A percentile compares a stretch with the other conserved stretches of the same genome.
Conservation (phyloP, 495 filamentous ascomycete species). For the Bathelium albidoporum region DNA sequence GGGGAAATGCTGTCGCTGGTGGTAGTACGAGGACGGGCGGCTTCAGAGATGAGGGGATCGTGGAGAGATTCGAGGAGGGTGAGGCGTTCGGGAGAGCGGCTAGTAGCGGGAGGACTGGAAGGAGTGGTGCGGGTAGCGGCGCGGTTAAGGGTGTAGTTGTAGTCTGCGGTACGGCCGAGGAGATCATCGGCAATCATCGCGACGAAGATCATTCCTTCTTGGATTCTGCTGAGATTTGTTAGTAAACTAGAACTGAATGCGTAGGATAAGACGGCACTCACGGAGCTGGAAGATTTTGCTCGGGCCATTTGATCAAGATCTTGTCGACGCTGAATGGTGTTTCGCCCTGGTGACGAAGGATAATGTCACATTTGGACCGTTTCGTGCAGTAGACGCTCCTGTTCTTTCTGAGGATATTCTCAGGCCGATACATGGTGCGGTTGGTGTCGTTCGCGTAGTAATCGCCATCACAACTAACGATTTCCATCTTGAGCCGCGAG, state of each 20-base stretch:
- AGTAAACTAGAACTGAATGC: conserved; percentile 5
- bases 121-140: neutral
- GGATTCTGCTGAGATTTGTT: conserved; percentile 47
- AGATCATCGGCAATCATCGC: conserved; percentile 73
- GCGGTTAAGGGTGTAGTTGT: conserved; percentile 1
- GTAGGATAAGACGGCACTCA: conserved; percentile 39
- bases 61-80: neutral
- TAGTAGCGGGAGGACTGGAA: neutral
- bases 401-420: conserved; percentile 78
- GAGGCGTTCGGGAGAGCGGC: neutral
- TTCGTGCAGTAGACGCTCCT: conserved; percentile 81
- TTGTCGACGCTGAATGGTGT: conserved; percentile 72
- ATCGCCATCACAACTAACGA: conserved; percentile 83
- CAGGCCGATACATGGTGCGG: conserved; percentile 50
- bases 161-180: neutral
- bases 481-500: conserved; percentile 70
- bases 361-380: conserved; percentile 69
- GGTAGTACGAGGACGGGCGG: neutral
- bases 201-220: conserved; percentile 89
- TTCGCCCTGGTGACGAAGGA: conserved; percentile 67
- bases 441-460: conserved; percentile 49
- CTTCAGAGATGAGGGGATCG: neutral
- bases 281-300: conserved; percentile 72
- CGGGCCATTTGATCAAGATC: conserved; percentile 78
- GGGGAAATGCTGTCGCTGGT: conserved; percentile 7